phyloP scores from a whole-genome alignment of 2,329 filamentous ascomycete genomes.

The Neonectria magnoliae region DNA sequence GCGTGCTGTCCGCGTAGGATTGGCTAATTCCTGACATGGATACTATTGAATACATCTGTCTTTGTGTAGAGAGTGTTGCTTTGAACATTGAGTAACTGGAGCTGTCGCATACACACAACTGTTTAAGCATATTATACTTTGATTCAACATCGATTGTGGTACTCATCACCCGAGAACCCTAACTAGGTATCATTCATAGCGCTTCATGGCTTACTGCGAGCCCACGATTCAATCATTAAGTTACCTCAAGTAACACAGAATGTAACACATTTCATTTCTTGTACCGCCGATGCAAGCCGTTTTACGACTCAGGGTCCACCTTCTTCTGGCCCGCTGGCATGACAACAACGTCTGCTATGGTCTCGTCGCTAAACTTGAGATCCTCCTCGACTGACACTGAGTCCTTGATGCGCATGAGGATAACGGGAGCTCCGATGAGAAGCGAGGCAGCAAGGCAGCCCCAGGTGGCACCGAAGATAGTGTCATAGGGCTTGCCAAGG shows the following conservation, averaged over 20 bases:
- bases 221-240: constrained; percentile 9
- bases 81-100: no score
- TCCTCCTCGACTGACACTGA: constrained; percentile 81
- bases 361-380: constrained; percentile 87
- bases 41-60: not conserved
- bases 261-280: not conserved
- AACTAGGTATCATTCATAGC: constrained; percentile 17
- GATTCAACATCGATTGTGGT: not conserved
- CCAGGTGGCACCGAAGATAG: constrained; percentile 77
- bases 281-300: not conserved
- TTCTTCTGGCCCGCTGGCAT: constrained; percentile 25
- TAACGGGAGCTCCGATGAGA: constrained; percentile 79
- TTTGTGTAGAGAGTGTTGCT: no score
- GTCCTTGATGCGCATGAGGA: constrained; percentile 81
- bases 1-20: not conserved
- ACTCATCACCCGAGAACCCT: not conserved
- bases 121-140: not conserved
- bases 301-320: constrained; percentile 31
- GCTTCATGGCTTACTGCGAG: not conserved
- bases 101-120: not conserved
- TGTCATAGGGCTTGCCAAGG: constrained; percentile 65
- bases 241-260: constrained; percentile 1
- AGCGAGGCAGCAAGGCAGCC: constrained; percentile 77
- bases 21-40: not conserved
- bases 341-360: constrained; percentile 71